Evolutionary conservation across 371 early-diverging fungal species (phyloP).

Genomic region (Mortierella sp.): DNA sequence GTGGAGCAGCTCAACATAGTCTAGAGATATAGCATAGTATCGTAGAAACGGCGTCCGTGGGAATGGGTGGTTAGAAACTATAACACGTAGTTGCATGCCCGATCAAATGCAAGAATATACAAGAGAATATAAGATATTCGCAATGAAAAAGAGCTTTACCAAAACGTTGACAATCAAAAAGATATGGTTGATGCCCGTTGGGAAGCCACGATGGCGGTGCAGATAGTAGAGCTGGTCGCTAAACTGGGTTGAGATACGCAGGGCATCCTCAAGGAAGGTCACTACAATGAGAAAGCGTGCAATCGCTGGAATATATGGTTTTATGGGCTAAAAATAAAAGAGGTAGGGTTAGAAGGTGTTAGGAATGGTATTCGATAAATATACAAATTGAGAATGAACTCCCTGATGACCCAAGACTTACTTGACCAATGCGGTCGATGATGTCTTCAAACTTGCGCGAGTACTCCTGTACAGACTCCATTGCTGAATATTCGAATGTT

Average conservation of each 20-base stretch:
- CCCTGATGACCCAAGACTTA: not conserved
- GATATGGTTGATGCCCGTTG: conserved; percentile 80
- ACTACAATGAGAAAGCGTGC: conserved; percentile 94
- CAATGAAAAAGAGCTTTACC: conserved; percentile 57
- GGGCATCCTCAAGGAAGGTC: conserved; percentile 95
- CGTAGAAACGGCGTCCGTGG: too few relatives aligned
- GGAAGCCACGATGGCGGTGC: conserved; percentile 82
- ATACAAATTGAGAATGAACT: not conserved
- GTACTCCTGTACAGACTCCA: conserved; percentile 57
- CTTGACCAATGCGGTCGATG: conserved; percentile 74
- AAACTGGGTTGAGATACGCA: conserved; percentile 92
- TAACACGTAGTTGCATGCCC: too few relatives aligned
- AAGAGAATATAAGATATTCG: too few relatives aligned
- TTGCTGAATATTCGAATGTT: conserved; percentile 5
- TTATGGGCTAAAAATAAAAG: conserved; percentile 72
- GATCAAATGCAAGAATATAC: too few relatives aligned
- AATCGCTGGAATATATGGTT: conserved; percentile 92
- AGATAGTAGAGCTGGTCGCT: conserved; percentile 88
- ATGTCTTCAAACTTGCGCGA: conserved; percentile 77
- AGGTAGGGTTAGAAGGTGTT: not conserved
- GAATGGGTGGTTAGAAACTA: not conserved
- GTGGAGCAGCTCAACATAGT: conserved; percentile 85
- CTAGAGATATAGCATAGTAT: conserved; percentile 33
- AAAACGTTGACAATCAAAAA: conserved; percentile 86
- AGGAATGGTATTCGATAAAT: not conserved